Evolutionary conservation across 2,329 filamentous ascomycete genomes (phyloP).

Genomic region (Monilinia fructigena): DNA sequence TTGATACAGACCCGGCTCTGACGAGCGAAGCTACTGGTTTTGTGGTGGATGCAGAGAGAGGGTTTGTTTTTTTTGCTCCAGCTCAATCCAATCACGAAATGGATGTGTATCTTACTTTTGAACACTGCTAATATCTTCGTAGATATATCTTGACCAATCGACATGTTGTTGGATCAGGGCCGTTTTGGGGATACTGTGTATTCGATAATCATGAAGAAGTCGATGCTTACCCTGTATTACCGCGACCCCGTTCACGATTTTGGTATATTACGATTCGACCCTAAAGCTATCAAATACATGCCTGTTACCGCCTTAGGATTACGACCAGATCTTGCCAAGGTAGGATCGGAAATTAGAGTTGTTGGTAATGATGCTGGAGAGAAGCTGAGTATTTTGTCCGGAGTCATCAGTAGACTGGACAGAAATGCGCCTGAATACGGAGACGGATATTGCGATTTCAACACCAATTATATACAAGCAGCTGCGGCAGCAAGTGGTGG

Average conservation of each 20-base stretch:
- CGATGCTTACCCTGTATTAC: slow-evolving; percentile 91
- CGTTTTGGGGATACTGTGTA: slow-evolving; percentile 97
- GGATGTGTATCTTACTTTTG: slow-evolving; percentile 6
- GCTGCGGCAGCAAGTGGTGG: slow-evolving; percentile 95
- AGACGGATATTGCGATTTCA: slow-evolving; percentile 98
- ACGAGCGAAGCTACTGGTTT: slow-evolving; percentile 97
- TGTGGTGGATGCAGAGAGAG: slow-evolving; percentile 90
- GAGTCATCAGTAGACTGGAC: slow-evolving; percentile 93
- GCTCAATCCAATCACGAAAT: not conserved
- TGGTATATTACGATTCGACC: slow-evolving; percentile 93
- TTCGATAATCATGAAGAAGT: slow-evolving; percentile 99
- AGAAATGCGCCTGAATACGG: slow-evolving; percentile 97
- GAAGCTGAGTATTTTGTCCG: slow-evolving; percentile 95
- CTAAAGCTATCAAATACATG: slow-evolving; percentile 97
- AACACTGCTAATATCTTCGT: slow-evolving; percentile 34
- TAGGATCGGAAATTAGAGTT: slow-evolving; percentile 92
- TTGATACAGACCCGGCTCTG: slow-evolving; percentile 93
- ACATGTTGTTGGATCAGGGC: slow-evolving; percentile 91
- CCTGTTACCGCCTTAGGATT: slow-evolving; percentile 76
- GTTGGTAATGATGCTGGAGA: slow-evolving; percentile 98
- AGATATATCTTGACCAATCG: slow-evolving; percentile 82
- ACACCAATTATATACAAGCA: slow-evolving; percentile 92
- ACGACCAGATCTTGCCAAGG: slow-evolving; percentile 81
- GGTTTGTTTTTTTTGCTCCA: slow-evolving; percentile 45
- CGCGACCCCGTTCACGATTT: slow-evolving; percentile 98